A percentile compares a stretch with the other conserved stretches of the same genome.
These are phyloP conservation scores for Colletotrichum godetiae DNA, from an alignment of 2,329 filamentous ascomycete species.

Conservation along the genomic window DNA sequence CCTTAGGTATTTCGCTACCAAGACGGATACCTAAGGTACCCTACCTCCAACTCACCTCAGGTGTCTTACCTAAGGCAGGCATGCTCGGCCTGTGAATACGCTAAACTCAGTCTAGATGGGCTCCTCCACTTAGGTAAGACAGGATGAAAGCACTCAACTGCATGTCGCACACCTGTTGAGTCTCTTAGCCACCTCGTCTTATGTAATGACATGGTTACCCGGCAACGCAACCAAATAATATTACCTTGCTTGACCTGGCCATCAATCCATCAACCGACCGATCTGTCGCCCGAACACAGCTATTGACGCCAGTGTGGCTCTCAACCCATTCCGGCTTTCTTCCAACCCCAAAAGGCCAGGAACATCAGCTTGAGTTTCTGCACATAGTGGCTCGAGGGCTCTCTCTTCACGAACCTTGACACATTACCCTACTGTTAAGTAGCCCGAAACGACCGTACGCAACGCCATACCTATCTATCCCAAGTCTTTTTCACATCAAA, in stretches of 20 bases:
- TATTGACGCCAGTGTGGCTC: neutral
- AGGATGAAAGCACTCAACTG: too few species aligned
- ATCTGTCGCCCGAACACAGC: neutral
- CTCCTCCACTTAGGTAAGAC: neutral
- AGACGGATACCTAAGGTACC: too few species aligned
- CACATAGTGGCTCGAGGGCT: neutral
- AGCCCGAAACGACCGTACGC: neutral
- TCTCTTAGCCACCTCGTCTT: neutral
- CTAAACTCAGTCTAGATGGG: too few species aligned
- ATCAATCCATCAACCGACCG: neutral
- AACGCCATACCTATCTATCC: neutral
- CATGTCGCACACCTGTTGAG: too few species aligned
- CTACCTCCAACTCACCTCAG: too few species aligned
- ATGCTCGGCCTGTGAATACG: too few species aligned
- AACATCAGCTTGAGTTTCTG: neutral
- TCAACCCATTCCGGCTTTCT: neutral
- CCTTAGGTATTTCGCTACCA: too few species aligned
- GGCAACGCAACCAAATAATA: slow-evolving; percentile 24
- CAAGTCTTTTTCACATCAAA: neutral
- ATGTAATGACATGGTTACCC: slow-evolving; percentile 1
- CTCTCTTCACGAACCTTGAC: neutral
- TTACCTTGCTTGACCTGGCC: neutral
- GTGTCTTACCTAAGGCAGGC: too few species aligned
- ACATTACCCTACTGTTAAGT: neutral
- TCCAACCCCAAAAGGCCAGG: neutral